Evolutionary conservation across 768 basidiomycete species (phyloP), one percentile per base, ranked within the genome.

Genomic region (Pleurotus ostreatus): DNA sequence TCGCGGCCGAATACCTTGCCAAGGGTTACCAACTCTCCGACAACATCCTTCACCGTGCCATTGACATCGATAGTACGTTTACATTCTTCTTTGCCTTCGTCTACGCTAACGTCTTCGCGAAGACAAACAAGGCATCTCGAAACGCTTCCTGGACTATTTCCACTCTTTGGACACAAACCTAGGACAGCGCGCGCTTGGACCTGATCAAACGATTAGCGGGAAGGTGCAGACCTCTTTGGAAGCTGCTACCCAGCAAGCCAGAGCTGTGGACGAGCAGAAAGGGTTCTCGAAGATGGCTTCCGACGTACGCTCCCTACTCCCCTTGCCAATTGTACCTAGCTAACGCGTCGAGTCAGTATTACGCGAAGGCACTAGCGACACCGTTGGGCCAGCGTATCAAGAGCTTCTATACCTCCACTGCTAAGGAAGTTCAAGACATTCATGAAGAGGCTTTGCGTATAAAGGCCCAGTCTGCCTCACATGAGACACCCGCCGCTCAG

Each of bases 1-100:
- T 97, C 64, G 89, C 90, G 23, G 95, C 96, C 25, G 96, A 98
- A 69, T 93, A 95, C 70, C 82, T 99, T 45, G 93, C 96, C 1
- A 85, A 83, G 65, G 97, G 96, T 1, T 98, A 98, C 73, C 65
- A 65, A 49, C 79, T 98, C 23, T 84, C 85, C 15, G 95, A 98
- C 66, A 66, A 77, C 47, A 80, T 94, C 62, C 77, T 98, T 46
- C 78, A 88, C 62, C 81, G 81, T 48, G 88, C 92, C 46, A 92
- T 93, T 62, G 88, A 92, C 37, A 74, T 90, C n/a, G 89, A 92
- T 66, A 72, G 85, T 88, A 59, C 58, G 74, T 60, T 8, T 7
- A 22, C 9, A 20, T 8, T 4, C 64, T 11, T 63, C 1, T 8
- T 38, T 56, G 13, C 30, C 12, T 3, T 43, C 4, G 23, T 23